Conservation (phyloP, 2,329 filamentous ascomycete species). For the Botrytis squamosa region DNA sequence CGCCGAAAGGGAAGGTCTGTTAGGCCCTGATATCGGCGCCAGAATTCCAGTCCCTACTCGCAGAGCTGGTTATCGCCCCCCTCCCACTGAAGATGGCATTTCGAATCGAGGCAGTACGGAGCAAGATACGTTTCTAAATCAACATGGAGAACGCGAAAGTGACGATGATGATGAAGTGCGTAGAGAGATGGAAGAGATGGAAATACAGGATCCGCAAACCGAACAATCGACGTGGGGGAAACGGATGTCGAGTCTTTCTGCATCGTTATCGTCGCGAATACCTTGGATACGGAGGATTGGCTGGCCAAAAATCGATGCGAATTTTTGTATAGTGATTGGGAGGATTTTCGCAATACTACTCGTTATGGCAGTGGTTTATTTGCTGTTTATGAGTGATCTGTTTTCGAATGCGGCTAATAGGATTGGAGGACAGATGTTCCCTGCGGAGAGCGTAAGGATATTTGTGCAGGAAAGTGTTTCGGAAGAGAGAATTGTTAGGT, state of each 20-base stretch:
- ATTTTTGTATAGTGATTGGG: constrained; percentile 61
- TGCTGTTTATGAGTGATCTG: constrained; percentile 82
- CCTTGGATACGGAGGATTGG: constrained; percentile 37
- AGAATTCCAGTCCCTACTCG: constrained; percentile 44
- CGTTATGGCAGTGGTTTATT: constrained; percentile 75
- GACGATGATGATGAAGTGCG: constrained; percentile 64
- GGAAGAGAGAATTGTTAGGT: constrained; percentile 65
- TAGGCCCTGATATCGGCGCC: constrained; percentile 52
- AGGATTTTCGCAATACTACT: constrained; percentile 73
- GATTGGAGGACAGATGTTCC: constrained; percentile 70
- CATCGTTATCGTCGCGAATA: constrained; percentile 36
- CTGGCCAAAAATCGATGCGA: constrained; percentile 38
- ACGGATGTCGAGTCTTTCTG: constrained; percentile 39
- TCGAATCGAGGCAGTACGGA: constrained; percentile 39
- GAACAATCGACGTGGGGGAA: constrained; percentile 39
- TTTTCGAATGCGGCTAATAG: constrained; percentile 65
- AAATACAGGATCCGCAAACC: constrained; percentile 69
- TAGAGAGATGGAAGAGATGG: constrained; percentile 85
- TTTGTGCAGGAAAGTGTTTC: constrained; percentile 75
- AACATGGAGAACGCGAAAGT: constrained; percentile 47
- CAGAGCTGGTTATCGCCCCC: constrained; percentile 67
- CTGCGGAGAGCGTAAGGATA: constrained; percentile 76
- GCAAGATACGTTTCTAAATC: constrained; percentile 48
- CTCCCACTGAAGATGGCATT: constrained; percentile 75
- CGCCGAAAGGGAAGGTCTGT: constrained; percentile 74